Conservation (phyloP, 1,284 basidiomycete species). For the Cutaneotrichosporon cutaneum region DNA sequence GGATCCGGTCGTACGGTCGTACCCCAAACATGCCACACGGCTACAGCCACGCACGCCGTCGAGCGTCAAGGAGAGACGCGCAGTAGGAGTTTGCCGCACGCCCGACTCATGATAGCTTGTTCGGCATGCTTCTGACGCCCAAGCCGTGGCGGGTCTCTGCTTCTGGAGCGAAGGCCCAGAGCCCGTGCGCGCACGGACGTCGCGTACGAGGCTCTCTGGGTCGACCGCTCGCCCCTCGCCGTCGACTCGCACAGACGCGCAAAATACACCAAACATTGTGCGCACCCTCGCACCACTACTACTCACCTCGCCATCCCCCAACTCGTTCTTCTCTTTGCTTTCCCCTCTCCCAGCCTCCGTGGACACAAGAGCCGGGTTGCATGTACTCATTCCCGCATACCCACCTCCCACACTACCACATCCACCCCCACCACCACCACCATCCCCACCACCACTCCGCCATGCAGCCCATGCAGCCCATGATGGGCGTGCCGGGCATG, state of each 20-base stretch:
- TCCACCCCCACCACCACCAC: neutral
- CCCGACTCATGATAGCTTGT: no score
- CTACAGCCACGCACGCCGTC: no score
- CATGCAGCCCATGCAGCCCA: neutral
- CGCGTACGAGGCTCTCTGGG: no score
- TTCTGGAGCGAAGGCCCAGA: neutral
- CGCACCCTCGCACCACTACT: neutral
- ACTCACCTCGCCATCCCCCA: neutral
- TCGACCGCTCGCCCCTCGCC: no score
- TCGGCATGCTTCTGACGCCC: no score
- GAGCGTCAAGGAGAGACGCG: no score
- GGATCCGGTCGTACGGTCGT: no score
- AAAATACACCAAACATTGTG: neutral
- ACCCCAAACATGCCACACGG: neutral
- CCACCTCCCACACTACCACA: neutral
- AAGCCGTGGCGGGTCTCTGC: no score
- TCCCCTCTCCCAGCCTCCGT: neutral
- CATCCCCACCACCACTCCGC: neutral
- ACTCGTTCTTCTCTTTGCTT: neutral
- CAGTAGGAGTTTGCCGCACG: no score
- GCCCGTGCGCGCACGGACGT: neutral
- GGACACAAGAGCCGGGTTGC: neutral
- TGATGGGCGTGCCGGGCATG: constrained; percentile 3
- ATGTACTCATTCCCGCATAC: neutral
- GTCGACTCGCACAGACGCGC: no score